Base-by-base conservation (phyloP, 1,284 basidiomycete genomes). In the Ustilago xerochloae region DNA sequence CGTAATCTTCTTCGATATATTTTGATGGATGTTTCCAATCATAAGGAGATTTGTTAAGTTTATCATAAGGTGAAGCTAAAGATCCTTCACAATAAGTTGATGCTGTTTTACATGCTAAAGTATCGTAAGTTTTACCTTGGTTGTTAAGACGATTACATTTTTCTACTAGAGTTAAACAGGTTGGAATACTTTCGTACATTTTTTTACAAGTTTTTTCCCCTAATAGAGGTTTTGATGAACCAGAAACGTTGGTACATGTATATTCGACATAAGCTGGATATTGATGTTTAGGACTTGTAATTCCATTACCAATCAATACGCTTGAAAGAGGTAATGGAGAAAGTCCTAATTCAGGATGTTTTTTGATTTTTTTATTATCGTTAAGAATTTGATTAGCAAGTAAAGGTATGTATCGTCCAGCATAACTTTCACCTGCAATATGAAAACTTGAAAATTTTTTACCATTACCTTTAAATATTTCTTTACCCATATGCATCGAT, bases 281-380 rank as follows among this genome's bases (percentile, higher is more conserved):
- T 55, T 81, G 79, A 53, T 80, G 67, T 41, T 73, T 51, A 20
- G 82, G 82, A 18, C 72, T 77, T 24, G 82, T 83, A 64, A 83
- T 77, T 6, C 82, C 82, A 54, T 84, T 84, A n/a, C 82, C 82
- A 54, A 84, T 84, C 48, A 83, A 46, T 13, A 84, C 70, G 20
- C 76, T 79, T 0, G 30, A 47, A 12, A 82, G 66, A 3, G 82
- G 80, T 30, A 84, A 55, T 0, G 82, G 80, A n/a, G 57, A 39
- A 41, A 84, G 52, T 15, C 76, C 76, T 8, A 68, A 43, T 58
- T 83, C 77, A 6, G 79, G 81, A 26, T 83, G 72, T 20, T 58
- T 53, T 12, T 26, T 45, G 20, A 78, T 75, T 36, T 56, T 59
- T 55, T 79, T 69, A 59, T 84, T 84, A 70, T 84, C 82, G 28